Conservation (phyloP, 2,329 filamentous ascomycete genomes). For the Proliferodiscus dingleyae region DNA sequence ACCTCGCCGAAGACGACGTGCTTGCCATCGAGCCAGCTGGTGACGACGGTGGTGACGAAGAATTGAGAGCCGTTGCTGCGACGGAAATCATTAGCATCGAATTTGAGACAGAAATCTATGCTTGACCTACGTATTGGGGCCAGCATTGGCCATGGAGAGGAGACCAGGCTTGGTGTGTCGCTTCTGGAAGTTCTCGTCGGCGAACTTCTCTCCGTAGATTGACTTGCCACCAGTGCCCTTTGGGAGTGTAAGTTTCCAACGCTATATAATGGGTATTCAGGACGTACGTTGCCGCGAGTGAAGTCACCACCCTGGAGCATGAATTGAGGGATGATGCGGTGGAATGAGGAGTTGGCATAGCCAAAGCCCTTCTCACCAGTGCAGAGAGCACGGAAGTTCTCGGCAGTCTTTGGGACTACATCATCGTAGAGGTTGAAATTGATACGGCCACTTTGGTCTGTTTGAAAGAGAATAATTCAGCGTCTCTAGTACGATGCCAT, state of each 20-base stretch:
- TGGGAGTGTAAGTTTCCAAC: constrained; percentile 53
- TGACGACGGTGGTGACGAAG: constrained; percentile 92
- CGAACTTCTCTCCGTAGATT: constrained; percentile 93
- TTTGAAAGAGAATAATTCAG: constrained; percentile 22
- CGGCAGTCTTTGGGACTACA: constrained; percentile 87
- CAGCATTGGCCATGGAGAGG: constrained; percentile 93
- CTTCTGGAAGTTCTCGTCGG: constrained; percentile 82
- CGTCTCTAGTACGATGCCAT: constrained; percentile 10
- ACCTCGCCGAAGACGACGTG: constrained; percentile 87
- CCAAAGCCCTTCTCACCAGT: constrained; percentile 78
- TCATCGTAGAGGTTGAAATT: constrained; percentile 75
- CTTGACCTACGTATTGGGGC: constrained; percentile 78
- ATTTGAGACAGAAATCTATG: constrained; percentile 55
- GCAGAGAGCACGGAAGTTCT: constrained; percentile 93
- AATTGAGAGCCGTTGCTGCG: constrained; percentile 95
- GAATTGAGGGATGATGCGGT: constrained; percentile 88
- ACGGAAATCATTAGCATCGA: constrained; percentile 49
- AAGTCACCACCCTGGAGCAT: constrained; percentile 98
- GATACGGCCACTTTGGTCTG: constrained; percentile 70
- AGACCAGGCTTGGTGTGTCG: constrained; percentile 73
- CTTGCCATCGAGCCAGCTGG: constrained; percentile 77
- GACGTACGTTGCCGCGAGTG: constrained; percentile 79
- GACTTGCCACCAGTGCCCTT: constrained; percentile 83
- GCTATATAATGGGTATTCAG: constrained; percentile 2
- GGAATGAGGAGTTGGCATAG: constrained; percentile 80